These are phyloP conservation scores for Ascomycota sp. DNA, from an alignment of 2,329 filamentous ascomycete species.

Conservation along the genomic window DNA sequence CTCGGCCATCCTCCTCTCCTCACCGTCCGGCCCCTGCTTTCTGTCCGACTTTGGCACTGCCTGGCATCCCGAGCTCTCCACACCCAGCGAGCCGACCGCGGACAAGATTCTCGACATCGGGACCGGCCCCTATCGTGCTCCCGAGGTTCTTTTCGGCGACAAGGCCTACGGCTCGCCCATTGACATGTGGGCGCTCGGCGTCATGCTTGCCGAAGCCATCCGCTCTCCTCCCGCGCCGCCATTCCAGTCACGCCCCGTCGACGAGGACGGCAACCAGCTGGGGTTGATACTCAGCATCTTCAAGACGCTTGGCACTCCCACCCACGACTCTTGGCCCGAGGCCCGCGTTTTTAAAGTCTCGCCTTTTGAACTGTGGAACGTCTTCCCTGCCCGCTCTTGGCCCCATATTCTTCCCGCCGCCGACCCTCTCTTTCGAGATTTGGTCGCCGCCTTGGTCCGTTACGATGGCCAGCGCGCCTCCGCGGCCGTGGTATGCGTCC, in stretches of 20 bases:
- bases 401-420: constrained; percentile 41
- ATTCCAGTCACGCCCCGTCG: constrained; percentile 52
- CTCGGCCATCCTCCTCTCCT: constrained; percentile 57
- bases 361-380: constrained; percentile 76
- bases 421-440: constrained; percentile 32
- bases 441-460: constrained; percentile 44
- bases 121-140: constrained; percentile 73
- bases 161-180: constrained; percentile 46
- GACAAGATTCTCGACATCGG: constrained; percentile 80
- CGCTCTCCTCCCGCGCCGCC: constrained; percentile 34
- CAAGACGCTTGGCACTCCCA: constrained; percentile 71
- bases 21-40: constrained; percentile 46
- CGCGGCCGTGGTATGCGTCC: constrained; percentile 24
- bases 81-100: constrained; percentile 39
- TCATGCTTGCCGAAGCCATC: constrained; percentile 58
- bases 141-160: constrained; percentile 75
- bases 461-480: constrained; percentile 51
- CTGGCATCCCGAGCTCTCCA: constrained; percentile 43
- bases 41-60: constrained; percentile 84
- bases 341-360: constrained; percentile 42
- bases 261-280: constrained; percentile 75
- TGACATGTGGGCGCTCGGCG: constrained; percentile 78
- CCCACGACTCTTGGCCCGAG: constrained; percentile 62
- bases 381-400: constrained; percentile 49
- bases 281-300: constrained; percentile 84